These are phyloP conservation scores for Nakazawaea laoshanensis DNA, from an alignment of 805 yeast species.

Conservation along the genomic window DNA sequence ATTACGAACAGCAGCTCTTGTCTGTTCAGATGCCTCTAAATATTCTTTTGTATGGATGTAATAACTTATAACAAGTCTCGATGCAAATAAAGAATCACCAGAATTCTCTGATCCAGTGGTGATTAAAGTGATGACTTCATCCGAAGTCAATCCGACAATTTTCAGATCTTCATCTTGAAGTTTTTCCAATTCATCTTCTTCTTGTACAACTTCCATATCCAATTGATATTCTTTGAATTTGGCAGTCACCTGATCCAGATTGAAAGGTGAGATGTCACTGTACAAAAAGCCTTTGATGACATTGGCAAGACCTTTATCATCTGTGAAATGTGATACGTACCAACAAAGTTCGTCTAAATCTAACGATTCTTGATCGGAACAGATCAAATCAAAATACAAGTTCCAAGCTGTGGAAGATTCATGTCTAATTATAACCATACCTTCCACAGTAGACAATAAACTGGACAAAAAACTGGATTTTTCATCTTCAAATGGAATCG, in stretches of 20 bases:
- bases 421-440: conserved; percentile 62
- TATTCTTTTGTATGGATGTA: conserved; percentile 56
- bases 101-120: conserved; percentile 28
- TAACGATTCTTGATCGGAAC: conserved; percentile 40
- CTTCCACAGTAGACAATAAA: conserved; percentile 52
- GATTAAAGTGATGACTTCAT: conserved; percentile 30
- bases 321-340: conserved; percentile 49
- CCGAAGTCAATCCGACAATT: conserved; percentile 18
- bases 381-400: conserved; percentile 58
- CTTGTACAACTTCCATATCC: conserved; percentile 15
- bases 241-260: conserved; percentile 20
- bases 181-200: conserved; percentile 14
- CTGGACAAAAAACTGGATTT: conserved; percentile 31
- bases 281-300: conserved; percentile 53
- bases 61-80: conserved; percentile 55
- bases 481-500: conserved; percentile 32
- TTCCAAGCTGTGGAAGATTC: conserved; percentile 64
- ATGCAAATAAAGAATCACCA: conserved; percentile 43
- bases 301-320: conserved; percentile 46
- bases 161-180: conserved; percentile 9
- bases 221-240: conserved; percentile 13
- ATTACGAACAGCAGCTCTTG: conserved; percentile 50
- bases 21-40: conserved; percentile 48
- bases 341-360: conserved; percentile 37
- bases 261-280: conserved; percentile 64